phyloP scores from a whole-genome alignment of 2,329 filamentous ascomycete species.

The Pseudogymnoascus sp. region DNA sequence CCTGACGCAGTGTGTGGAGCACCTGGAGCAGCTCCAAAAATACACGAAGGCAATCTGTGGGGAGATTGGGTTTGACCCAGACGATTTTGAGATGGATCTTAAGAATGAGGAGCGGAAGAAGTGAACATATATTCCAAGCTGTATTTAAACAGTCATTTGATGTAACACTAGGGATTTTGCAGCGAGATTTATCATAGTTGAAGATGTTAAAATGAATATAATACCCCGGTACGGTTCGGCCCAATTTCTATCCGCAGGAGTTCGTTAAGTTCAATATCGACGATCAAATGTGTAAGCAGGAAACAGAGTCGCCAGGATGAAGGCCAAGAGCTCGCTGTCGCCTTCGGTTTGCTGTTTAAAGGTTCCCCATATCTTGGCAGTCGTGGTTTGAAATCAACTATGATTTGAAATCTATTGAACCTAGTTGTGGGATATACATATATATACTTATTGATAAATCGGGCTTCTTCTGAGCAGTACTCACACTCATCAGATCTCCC shows the following conservation, averaged over 20 bases:
- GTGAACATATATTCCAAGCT: neutral
- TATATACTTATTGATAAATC: neutral
- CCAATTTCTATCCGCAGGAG: neutral
- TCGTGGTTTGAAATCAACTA: neutral
- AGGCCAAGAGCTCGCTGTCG: neutral
- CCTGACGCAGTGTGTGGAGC: conserved; percentile 44
- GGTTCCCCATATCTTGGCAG: neutral
- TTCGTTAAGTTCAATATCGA: neutral
- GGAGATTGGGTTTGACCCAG: conserved; percentile 38
- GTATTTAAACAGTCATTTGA: neutral
- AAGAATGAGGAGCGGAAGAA: neutral
- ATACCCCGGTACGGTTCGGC: neutral
- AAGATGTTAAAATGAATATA: neutral
- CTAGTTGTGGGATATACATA: neutral
- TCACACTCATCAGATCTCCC: neutral
- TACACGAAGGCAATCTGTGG: conserved; percentile 53
- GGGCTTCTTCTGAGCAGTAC: neutral
- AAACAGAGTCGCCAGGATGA: neutral
- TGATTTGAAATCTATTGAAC: neutral
- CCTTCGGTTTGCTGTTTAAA: neutral
- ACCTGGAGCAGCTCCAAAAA: conserved; percentile 47
- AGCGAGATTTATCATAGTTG: neutral
- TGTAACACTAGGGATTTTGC: neutral
- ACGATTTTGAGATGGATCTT: neutral
- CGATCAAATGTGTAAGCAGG: neutral